phyloP scores from a whole-genome alignment of 1,139 yeast species.

The Suhomyces terraborum region DNA sequence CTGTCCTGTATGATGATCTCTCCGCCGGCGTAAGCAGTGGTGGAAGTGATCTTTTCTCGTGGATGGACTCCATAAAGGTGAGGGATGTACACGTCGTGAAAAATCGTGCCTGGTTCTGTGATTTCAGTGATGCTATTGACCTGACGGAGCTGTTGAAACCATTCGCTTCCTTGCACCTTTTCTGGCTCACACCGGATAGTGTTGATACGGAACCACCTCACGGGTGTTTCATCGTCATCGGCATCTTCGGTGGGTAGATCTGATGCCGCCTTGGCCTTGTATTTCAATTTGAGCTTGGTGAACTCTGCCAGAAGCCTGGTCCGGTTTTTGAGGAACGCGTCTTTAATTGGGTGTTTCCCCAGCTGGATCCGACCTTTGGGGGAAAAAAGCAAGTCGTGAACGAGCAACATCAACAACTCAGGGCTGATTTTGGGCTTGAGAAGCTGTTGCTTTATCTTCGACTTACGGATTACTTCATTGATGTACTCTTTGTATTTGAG shows the following conservation, averaged over 20 bases:
- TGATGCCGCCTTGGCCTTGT: constrained; percentile 48
- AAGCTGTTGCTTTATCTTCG: constrained; percentile 54
- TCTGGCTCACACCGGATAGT: constrained; percentile 49
- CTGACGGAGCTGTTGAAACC: constrained; percentile 48
- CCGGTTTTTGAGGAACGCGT: constrained; percentile 73
- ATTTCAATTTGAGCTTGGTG: constrained; percentile 71
- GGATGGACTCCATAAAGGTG: constrained; percentile 83
- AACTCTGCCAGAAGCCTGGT: constrained; percentile 82
- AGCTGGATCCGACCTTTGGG: constrained; percentile 81
- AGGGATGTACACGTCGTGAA: constrained; percentile 70
- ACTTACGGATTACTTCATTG: constrained; percentile 59
- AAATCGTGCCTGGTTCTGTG: constrained; percentile 54
- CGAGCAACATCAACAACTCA: constrained; percentile 60
- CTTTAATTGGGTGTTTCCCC: constrained; percentile 86
- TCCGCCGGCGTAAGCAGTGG: constrained; percentile 71
- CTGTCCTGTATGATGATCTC: constrained; percentile 89
- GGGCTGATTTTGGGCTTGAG: constrained; percentile 44
- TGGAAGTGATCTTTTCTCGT: constrained; percentile 61
- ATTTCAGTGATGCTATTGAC: constrained; percentile 53
- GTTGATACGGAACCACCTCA: constrained; percentile 86
- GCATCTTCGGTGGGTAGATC: constrained; percentile 38
- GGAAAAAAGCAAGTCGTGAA: constrained; percentile 79
- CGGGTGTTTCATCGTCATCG: constrained; percentile 69
- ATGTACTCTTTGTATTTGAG: constrained; percentile 68
- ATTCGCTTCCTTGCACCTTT: constrained; percentile 38